Base-by-base conservation (phyloP, 1,284 basidiomycete genomes). In the Cryptococcus deneoformans region DNA sequence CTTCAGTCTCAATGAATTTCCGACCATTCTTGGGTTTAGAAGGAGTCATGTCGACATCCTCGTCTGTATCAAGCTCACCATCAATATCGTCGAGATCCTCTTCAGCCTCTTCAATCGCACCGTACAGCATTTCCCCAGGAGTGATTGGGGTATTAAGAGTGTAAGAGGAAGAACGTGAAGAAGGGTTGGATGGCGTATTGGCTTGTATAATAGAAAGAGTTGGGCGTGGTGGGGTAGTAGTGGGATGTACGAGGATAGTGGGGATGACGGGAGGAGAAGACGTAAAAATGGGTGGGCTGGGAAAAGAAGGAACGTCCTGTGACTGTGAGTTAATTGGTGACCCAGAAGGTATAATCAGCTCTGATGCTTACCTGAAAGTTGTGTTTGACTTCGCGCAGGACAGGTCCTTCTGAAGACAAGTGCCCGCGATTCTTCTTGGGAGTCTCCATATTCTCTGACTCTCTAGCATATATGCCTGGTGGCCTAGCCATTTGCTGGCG, bases 401-500 rank as follows among this genome's bases (percentile, higher is more conserved):
- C 14, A 20, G 11, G 10, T 24, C 3, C 8, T 16, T 50, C 34
- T 6, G 34, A 36, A 50, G 49, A 11, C 12, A 10, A 14, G 35
- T 14, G 9, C 5, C 29, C 29, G n/a, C 36, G 49, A 20, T 37
- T 40, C 10, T 43, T 50, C 9, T 38, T 51, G 10, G 50, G 37
- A 12, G 50, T 39, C 37, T 14, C 34, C 50, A 39, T 37, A 42
- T 20, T 45, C 29, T 29, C 39, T 16, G 20, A 16, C 12, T 39
- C 52, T 47, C 39, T 35, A 24, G 8, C 14, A 44, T 8, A 43
- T 44, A 39, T 14, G 52, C 29, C 40, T 14, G 54, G 47, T 11
- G 61, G 61, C 40, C 54, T 47, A 24, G 44, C 45, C 58, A 60
- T 63, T 46, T 57, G 58, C 47, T 63, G 61, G 51, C 29, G 46